These are phyloP conservation scores for Malassezia japonica DNA, from an alignment of 1,284 basidiomycete genomes.

Conservation along the genomic window DNA sequence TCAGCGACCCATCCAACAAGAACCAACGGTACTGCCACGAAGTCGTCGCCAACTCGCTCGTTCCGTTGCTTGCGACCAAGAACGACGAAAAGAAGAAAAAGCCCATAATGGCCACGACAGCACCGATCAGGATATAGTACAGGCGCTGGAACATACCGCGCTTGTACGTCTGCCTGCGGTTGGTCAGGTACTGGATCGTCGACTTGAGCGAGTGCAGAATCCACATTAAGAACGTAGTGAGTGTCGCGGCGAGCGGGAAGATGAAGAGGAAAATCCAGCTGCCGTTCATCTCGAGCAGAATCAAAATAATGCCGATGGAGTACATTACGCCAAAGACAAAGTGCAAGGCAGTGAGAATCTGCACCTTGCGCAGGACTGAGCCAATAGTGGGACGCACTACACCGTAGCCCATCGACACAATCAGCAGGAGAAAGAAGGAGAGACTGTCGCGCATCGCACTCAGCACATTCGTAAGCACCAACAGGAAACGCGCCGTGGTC, in stretches of 20 bases:
- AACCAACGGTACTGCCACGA: conserved; percentile 95
- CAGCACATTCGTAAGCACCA: conserved; percentile 55
- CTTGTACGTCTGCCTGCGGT: conserved; percentile 44
- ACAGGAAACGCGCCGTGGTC: conserved; percentile 28
- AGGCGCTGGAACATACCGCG: conserved; percentile 54
- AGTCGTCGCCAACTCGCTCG: conserved; percentile 79
- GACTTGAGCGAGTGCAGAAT: conserved; percentile 50
- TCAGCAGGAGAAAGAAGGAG: conserved; percentile 86
- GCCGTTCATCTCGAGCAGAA: conserved; percentile 63
- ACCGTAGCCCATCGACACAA: conserved; percentile 56
- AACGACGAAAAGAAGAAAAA: conserved; percentile 3
- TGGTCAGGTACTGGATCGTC: conserved; percentile 36
- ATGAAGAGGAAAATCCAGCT: conserved; percentile 54
- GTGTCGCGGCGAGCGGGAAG: conserved; percentile 81
- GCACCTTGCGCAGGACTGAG: conserved; percentile 66
- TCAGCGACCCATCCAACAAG: conserved; percentile 89
- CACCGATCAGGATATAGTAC: conserved; percentile 73
- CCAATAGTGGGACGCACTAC: conserved; percentile 62
- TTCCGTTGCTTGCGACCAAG: conserved; percentile 1
- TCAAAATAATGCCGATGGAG: conserved; percentile 47
- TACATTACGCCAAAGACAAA: conserved; percentile 81
- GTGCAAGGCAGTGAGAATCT: conserved; percentile 67
- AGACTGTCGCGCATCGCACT: conserved; percentile 87
- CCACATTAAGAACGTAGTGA: conserved; percentile 91
- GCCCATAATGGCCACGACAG: conserved; percentile 66